Conservation (phyloP, 2,329 filamentous ascomycete genomes). For the Botrytis medusae region DNA sequence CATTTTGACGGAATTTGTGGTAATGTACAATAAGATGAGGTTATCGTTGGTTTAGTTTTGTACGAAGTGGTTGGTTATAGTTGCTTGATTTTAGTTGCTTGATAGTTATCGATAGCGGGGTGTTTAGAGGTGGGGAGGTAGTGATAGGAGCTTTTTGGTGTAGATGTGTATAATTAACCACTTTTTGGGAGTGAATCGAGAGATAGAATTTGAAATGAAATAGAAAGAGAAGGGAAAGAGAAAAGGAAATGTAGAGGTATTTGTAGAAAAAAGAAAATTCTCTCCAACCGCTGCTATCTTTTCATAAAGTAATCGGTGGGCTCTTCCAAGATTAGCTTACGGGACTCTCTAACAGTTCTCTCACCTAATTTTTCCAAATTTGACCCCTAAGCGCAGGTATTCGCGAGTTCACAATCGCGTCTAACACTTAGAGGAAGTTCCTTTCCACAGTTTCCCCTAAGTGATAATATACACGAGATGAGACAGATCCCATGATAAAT, state of each 20-base stretch:
- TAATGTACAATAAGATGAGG: background rate
- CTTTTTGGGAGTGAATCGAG: background rate
- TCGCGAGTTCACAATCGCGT: conserved; percentile 19
- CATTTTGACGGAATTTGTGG: conserved; percentile 31
- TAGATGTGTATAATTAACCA: background rate
- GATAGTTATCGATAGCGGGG: conserved; percentile 3
- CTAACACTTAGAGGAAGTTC: conserved; percentile 27
- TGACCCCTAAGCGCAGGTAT: conserved; percentile 27
- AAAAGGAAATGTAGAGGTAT: background rate
- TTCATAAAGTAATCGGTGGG: conserved; percentile 19
- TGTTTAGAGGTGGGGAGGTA: conserved; percentile 16
- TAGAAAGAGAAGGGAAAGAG: background rate
- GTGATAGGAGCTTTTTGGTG: background rate
- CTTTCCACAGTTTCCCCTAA: conserved; percentile 29
- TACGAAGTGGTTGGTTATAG: background rate
- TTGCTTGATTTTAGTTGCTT: background rate
- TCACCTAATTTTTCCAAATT: conserved; percentile 13
- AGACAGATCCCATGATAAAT: conserved; percentile 17
- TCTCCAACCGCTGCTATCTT: conserved; percentile 1
- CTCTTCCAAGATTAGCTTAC: conserved; percentile 8
- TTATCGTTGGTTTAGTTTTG: background rate
- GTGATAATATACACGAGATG: conserved; percentile 31
- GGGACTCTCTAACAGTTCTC: background rate
- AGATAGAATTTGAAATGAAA: background rate
- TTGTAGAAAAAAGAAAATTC: conserved; percentile 4